A percentile compares a stretch with the other conserved stretches of the same genome.
Conservation (phyloP, 177 flowering plant species). For the Vitis hybrid region DNA sequence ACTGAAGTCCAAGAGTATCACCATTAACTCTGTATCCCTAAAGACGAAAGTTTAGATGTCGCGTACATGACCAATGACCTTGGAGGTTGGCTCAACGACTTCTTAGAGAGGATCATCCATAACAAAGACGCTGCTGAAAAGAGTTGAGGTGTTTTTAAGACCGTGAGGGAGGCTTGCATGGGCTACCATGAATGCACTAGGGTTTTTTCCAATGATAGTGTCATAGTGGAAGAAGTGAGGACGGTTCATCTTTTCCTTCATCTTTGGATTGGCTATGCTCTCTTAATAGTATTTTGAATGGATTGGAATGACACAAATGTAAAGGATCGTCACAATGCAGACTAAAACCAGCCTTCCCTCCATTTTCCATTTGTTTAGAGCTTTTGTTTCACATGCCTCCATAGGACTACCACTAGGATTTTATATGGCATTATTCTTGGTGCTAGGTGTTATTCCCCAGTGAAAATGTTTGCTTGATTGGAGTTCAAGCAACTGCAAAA, state of each 20-base stretch:
- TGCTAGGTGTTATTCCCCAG: too few species aligned
- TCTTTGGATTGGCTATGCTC: too few species aligned
- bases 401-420: too few species aligned
- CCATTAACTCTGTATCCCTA: slow-evolving; percentile 4
- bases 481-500: too few species aligned
- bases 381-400: too few species aligned
- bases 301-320: too few species aligned
- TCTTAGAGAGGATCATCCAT: slow-evolving; percentile 27
- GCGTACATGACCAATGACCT: slow-evolving; percentile 22
- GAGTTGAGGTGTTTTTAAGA: slow-evolving; percentile 9
- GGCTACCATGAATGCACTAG: slow-evolving; percentile 31
- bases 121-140: slow-evolving; percentile 13
- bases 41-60: slow-evolving; percentile 21
- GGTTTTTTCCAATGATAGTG: slow-evolving; percentile 30
- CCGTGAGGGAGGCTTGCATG: slow-evolving; percentile 9
- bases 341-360: too few species aligned
- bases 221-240: slow-evolving; percentile 32
- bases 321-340: too few species aligned
- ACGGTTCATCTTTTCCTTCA: slow-evolving; percentile 21
- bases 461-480: too few species aligned
- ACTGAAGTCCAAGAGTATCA: slow-evolving; percentile 19
- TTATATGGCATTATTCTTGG: too few species aligned
- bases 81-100: slow-evolving; percentile 24
- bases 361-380: too few species aligned
- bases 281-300: too few species aligned